Evolutionary conservation across 1,284 basidiomycete species (phyloP), one percentile per base, ranked within the genome.

Genomic region (Leccinum brunneo-olivaceum): DNA sequence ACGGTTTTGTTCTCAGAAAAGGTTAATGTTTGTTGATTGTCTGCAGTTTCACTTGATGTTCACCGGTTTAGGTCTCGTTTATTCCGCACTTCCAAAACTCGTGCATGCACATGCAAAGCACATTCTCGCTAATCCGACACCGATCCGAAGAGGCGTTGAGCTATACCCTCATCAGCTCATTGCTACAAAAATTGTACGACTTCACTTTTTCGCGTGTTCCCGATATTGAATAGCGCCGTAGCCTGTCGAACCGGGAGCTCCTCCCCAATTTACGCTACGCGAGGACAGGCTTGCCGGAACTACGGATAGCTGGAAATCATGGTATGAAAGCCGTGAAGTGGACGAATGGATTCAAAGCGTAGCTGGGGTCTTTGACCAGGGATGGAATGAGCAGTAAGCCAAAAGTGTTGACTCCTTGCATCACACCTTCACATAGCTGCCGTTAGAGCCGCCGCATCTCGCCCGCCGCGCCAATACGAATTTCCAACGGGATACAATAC

Each of bases 1-100:
- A 99, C 58, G 96, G 96, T 0, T 99, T 98, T 58, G 95, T 98
- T 28, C 76, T 99, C 37, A 79, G 94, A 53, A 97, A 97, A 76
- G 94, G 94, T 83, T 50, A 49, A 60, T 48, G 34, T 43, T 27
- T 47, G 34, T 47, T 30, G 5, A 30, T n/a, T 29, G 42, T 38
- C 12, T 29, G 30, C 4, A 25, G 14, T 39, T 21, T 19, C 44
- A 8, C 21, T 32, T 21, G 23, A 30, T 20, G 5, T 40, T 43
- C 24, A 50, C 10, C 16, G 12, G 28, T 6, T 14, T 16, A 89
- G 86, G 87, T 41, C 75, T 90, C 28, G 67, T 74, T 27, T 78
- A 79, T 55, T 88, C 87, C 29, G 61, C 78, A 5, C 68, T 90
- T n/a, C 86, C 87, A 20, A 77, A 77, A 61, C 75, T 88, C 28